Evolutionary conservation across 1,284 basidiomycete species (phyloP).

Genomic region (Heliocybe sulcata): DNA sequence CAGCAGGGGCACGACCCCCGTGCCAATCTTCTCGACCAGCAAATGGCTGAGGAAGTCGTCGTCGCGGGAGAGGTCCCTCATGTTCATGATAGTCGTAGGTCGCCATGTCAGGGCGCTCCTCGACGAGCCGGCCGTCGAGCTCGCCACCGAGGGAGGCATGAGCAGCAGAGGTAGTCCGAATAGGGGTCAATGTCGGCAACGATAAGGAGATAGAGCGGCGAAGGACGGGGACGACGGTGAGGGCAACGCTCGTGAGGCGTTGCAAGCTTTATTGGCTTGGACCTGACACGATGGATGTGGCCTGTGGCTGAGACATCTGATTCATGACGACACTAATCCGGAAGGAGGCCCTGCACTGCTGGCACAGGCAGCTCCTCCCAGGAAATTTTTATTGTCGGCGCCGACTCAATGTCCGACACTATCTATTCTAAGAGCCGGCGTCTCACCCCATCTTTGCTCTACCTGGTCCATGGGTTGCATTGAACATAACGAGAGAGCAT

Average conservation of each 20-base stretch:
- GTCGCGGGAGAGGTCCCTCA: conserved; percentile 77
- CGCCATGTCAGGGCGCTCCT: conserved; percentile 45
- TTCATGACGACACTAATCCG: conserved; percentile 2
- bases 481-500: not conserved
- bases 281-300: not conserved
- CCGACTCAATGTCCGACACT: not conserved
- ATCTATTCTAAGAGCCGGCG: not conserved
- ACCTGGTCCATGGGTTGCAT: conserved; percentile 1
- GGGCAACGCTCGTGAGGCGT: not conserved
- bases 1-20: conserved; percentile 62
- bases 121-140: not conserved
- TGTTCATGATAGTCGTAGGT: conserved; percentile 80
- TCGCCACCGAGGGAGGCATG: conserved; percentile 2
- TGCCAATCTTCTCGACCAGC: conserved; percentile 78
- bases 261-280: not conserved
- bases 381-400: not conserved
- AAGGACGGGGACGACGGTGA: conserved; percentile 5
- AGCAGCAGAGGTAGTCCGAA: conserved; percentile 13
- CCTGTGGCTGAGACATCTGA: conserved; percentile 2
- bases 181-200: not conserved
- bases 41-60: conserved; percentile 83
- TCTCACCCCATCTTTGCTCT: too few species aligned
- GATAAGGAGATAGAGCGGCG: not conserved
- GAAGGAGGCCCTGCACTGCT: not conserved
- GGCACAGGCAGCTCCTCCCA: not conserved